Evolutionary conservation across 192 early-diverging fungal genomes (phyloP), one percentile per base, ranked within the genome.

Genomic region (Rhizoclosmatium globosum): DNA sequence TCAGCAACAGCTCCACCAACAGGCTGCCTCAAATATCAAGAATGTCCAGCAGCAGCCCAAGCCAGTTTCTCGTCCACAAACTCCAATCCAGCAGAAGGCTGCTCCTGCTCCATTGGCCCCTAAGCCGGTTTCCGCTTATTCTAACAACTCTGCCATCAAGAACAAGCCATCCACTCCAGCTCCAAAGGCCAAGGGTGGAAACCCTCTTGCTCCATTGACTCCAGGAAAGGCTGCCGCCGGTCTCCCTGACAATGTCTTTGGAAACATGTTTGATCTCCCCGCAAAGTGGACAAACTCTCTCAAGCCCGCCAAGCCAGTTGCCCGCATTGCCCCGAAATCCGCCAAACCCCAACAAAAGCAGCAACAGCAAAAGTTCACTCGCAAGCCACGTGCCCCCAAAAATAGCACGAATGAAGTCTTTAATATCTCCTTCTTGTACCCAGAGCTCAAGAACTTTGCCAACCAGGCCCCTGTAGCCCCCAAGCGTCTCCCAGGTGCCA

Each of bases 231-330:
- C 62, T 41, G 39, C 62, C 23, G 3, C 70, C 17, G 70, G 31
- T 39, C 46, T 44, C n/a, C 17, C 23, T 0, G 70, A 53, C 70
- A 58, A 39, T 15, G 19, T 72, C n/a, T 72, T 44, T 1, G 70
- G 70, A 21, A 72, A 53, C 42, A 72, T 72, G 70, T 72, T 72
- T 59, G 70, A 72, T 44, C 47, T 72, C 7, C 70, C 70, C 17
- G 7, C 70, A 44, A 31, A 57, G 38, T 72, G 70, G 70, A 23
- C 56, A 6, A 47, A 39, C n/a, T 50, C 70, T 13, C 56, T 9
- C 70, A 72, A 53, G 41, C 70, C 70, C 15, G 70, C 70, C 4
- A 23, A 15, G 31, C 70, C 50, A 15, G 70, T 72, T 1, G 70
- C 70, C n/a, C 47, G 53, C 7, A 13, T 72, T 7, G 62, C 62